These are phyloP conservation scores for Xylariales sp. DNA, from an alignment of 2,329 filamentous ascomycete genomes.

Conservation along the genomic window DNA sequence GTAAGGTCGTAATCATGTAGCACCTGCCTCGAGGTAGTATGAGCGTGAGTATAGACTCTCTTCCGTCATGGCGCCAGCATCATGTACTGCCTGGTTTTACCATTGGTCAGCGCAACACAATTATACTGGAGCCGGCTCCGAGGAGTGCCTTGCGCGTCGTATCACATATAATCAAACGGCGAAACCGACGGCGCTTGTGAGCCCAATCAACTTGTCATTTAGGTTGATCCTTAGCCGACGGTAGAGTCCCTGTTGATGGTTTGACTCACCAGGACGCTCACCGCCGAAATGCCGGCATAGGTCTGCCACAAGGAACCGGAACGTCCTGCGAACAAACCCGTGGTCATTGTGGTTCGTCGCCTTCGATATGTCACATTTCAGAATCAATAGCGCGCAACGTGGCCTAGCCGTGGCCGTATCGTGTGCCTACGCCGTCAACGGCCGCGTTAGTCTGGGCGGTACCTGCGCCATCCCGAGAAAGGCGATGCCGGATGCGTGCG, in stretches of 20 bases:
- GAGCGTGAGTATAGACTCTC: too few species aligned
- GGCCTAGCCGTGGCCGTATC: conserved; percentile 3
- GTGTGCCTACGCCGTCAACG: neutral
- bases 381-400: conserved; percentile 22
- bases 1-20: too few species aligned
- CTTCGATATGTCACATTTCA: conserved; percentile 61
- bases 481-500: conserved; percentile 28
- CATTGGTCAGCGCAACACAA: too few species aligned
- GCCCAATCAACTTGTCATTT: too few species aligned
- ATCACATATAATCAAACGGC: too few species aligned
- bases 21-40: neutral
- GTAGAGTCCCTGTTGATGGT: neutral
- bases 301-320: conserved; percentile 6
- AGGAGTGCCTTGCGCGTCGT: too few species aligned
- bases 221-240: neutral
- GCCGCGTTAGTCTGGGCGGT: conserved; percentile 24
- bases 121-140: too few species aligned
- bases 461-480: conserved; percentile 39
- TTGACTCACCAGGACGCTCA: neutral
- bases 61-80: too few species aligned
- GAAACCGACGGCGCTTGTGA: too few species aligned
- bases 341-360: conserved; percentile 54
- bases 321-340: neutral
- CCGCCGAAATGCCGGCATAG: neutral
- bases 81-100: too few species aligned